Evolutionary conservation across 2,329 filamentous ascomycete genomes (phyloP), one percentile per base, ranked within the genome.

Genomic region (Aspergillus costaricaensis): DNA sequence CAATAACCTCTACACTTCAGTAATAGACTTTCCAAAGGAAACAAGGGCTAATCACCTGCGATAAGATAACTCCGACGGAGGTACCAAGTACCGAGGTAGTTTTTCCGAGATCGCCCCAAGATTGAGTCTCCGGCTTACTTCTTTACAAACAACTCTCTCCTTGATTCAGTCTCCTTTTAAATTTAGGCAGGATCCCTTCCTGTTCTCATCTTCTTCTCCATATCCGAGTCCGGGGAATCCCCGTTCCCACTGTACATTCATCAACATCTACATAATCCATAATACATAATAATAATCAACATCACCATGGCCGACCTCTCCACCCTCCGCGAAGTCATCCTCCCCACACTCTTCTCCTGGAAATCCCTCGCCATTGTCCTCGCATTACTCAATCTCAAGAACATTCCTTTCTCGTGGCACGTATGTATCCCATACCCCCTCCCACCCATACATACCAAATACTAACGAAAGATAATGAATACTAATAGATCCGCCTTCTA

Each of bases 401-500:
- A 65, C 30, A 66, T 78, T 30, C 76, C 76, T 17, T 68, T 77
- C 4, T 63, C 63, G 27, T 79, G 76, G 76, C 76, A 79, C 63
- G 76, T 79, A 72, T 64, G 76, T 73, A 17, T 2, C 25, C 32
- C 19, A 9, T 21, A 3, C 47, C 36, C 39, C 38, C 30, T 10
- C 4, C 25, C 25, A 52, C 4, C 36, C 15, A 4, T 43, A 55
- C n/a, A 6, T 44, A 44, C 15, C 6, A n/a, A 50, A 30, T 14
- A 56, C 19, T 32, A 25, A 27, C 39, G 7, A 27, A 8, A 7
- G 25, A 2, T 25, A 8, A 25, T 25, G 2, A 27, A 27, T 3
- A 8, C 7, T 8, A 30, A 27, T 21, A 88, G 85, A 78, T 83
- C 63, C 86, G 86, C 57, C 76, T 89, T 85, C 73, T 84, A 85